A percentile compares a stretch with the other conserved stretches of the same genome.
Evolutionary conservation across 2,329 filamentous ascomycete genomes (phyloP).

Genomic region (Epichloe uncinata): DNA sequence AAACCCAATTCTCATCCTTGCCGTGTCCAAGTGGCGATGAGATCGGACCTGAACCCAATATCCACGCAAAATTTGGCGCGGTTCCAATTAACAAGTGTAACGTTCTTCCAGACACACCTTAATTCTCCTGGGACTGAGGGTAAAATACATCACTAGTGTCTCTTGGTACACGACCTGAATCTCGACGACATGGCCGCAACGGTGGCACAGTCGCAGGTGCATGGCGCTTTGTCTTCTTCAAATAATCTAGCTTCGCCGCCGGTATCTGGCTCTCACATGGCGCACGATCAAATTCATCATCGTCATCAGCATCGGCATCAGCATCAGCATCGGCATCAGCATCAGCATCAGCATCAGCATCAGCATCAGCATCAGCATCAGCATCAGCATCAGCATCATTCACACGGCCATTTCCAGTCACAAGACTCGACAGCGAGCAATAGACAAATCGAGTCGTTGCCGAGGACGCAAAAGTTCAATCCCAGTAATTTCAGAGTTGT

Average conservation of each 20-base stretch:
- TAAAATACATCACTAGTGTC: background rate
- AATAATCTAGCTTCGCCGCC: constrained; percentile 7
- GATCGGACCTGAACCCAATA: constrained; percentile 5
- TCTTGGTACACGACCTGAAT: background rate
- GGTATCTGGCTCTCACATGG: constrained; percentile 5
- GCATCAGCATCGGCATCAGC: background rate
- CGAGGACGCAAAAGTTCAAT: constrained; percentile 18
- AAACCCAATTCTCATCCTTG: background rate
- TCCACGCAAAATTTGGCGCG: background rate
- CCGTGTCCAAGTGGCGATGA: constrained; percentile 1
- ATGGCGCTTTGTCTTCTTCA: constrained; percentile 7
- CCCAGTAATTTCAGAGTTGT: constrained; percentile 54
- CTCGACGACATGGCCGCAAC: constrained; percentile 17
- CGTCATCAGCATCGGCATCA: background rate
- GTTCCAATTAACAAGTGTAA: background rate
- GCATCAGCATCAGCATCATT: background rate
- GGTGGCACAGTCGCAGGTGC: constrained; percentile 19
- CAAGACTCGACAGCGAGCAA: background rate
- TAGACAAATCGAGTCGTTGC: constrained; percentile 9
- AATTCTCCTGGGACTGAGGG: background rate
- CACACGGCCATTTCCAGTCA: background rate
- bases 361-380: background rate
- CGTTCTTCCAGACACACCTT: background rate
- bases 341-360: background rate
- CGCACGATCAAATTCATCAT: background rate